Conservation (phyloP, 1,284 basidiomycete species). For the Entoloma clypeatum region DNA sequence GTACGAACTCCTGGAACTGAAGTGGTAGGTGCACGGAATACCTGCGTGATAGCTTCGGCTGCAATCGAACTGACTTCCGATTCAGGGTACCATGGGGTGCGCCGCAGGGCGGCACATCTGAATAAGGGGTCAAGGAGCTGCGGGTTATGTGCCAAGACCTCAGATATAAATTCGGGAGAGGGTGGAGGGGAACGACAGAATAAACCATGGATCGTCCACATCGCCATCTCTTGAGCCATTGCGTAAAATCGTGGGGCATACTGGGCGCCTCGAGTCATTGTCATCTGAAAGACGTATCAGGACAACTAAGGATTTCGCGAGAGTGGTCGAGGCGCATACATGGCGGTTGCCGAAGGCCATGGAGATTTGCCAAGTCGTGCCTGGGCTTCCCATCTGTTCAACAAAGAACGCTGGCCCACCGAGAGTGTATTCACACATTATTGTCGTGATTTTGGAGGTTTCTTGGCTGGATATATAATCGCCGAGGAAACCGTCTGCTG, state of each 20-base stretch:
- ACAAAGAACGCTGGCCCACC: slow-evolving; percentile 21
- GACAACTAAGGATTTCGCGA: background rate
- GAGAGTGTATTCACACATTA: slow-evolving; percentile 23
- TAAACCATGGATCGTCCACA: slow-evolving; percentile 24
- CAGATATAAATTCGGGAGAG: slow-evolving; percentile 20
- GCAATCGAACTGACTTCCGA: slow-evolving; percentile 18
- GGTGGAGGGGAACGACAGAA: slow-evolving; percentile 22
- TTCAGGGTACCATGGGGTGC: slow-evolving; percentile 26
- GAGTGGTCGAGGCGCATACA: background rate
- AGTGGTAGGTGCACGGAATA: slow-evolving; percentile 20
- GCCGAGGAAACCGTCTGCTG: slow-evolving; percentile 22
- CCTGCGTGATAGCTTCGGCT: slow-evolving; percentile 18
- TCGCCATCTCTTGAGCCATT: slow-evolving; percentile 26
- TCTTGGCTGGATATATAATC: slow-evolving; percentile 18
- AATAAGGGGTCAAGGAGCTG: slow-evolving; percentile 26
- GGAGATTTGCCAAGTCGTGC: slow-evolving; percentile 25
- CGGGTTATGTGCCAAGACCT: slow-evolving; percentile 25
- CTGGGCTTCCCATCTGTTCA: slow-evolving; percentile 17
- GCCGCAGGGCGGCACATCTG: slow-evolving; percentile 19
- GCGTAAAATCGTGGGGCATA: slow-evolving; percentile 26
- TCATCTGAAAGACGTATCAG: slow-evolving; percentile 3
- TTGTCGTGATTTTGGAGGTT: slow-evolving; percentile 21
- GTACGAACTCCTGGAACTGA: slow-evolving; percentile 20
- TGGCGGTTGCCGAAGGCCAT: slow-evolving; percentile 18
- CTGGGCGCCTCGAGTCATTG: slow-evolving; percentile 14